Conservation (phyloP, 805 yeast genomes). For the Geotrichum ghanense region DNA sequence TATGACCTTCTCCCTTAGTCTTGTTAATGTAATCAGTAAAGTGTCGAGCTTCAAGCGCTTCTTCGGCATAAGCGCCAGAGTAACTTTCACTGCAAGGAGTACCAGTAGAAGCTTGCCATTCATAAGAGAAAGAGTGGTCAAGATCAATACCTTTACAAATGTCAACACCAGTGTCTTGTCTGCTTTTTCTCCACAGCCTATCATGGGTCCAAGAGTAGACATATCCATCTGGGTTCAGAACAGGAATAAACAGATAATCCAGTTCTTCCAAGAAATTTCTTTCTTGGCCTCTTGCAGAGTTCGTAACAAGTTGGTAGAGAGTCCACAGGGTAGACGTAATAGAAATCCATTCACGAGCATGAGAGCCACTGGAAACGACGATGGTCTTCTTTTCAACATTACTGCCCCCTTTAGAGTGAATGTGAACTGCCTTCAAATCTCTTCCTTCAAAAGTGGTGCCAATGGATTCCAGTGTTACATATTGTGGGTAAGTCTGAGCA, state of each 20-base stretch:
- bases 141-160: slow-evolving; percentile 75
- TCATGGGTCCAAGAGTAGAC: slow-evolving; percentile 70
- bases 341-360: slow-evolving; percentile 74
- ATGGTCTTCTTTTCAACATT: neutral
- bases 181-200: slow-evolving; percentile 79
- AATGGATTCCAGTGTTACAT: slow-evolving; percentile 51
- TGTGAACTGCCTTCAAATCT: slow-evolving; percentile 52
- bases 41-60: slow-evolving; percentile 41
- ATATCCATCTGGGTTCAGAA: slow-evolving; percentile 86
- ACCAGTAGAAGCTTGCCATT: slow-evolving; percentile 44
- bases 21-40: slow-evolving; percentile 12
- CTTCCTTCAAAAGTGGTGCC: slow-evolving; percentile 74
- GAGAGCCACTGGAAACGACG: slow-evolving; percentile 64
- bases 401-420: slow-evolving; percentile 34
- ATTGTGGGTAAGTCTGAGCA: slow-evolving; percentile 47
- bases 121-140: slow-evolving; percentile 67
- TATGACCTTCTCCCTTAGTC: slow-evolving; percentile 32
- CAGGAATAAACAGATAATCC: slow-evolving; percentile 71
- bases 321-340: slow-evolving; percentile 37
- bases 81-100: slow-evolving; percentile 75
- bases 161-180: slow-evolving; percentile 60
- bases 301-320: slow-evolving; percentile 14
- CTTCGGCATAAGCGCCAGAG: slow-evolving; percentile 64
- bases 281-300: slow-evolving; percentile 35
- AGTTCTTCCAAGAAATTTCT: slow-evolving; percentile 40